A percentile compares a stretch with the other conserved stretches of the same genome.
phyloP scores from a whole-genome alignment of 371 early-diverging fungal species.

The Apophysomyces trapeziformis region DNA sequence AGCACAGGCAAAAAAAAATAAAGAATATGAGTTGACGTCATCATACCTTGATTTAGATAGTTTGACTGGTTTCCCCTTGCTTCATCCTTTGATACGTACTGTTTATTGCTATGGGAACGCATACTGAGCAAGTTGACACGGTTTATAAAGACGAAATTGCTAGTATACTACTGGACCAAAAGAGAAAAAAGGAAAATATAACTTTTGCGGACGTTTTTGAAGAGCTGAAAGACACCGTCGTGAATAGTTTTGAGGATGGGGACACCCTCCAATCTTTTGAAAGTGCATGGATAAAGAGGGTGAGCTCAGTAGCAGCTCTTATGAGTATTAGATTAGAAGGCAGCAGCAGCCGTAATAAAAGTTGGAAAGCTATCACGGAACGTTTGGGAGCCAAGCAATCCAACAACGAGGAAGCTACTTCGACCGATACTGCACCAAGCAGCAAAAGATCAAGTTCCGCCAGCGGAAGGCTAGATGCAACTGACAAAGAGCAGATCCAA shows the following conservation, averaged over 20 bases:
- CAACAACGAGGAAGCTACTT: neutral
- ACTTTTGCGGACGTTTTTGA: neutral
- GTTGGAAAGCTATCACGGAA: neutral
- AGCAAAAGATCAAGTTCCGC: neutral
- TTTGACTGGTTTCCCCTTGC: no score
- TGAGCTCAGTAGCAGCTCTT: neutral
- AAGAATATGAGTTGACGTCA: no score
- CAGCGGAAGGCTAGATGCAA: neutral
- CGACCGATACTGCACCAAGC: neutral
- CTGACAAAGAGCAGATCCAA: neutral
- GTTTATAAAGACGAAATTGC: neutral
- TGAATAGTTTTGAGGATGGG: neutral
- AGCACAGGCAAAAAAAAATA: no score
- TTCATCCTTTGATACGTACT: no score
- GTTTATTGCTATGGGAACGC: neutral
- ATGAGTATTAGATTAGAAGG: neutral
- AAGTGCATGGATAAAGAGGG: neutral
- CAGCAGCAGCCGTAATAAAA: neutral
- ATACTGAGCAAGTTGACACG: neutral
- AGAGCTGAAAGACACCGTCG: neutral
- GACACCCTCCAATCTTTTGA: neutral
- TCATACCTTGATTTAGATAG: no score
- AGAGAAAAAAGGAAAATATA: neutral
- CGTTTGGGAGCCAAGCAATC: neutral
- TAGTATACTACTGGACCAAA: neutral